These are phyloP conservation scores for Xylaria hypoxylon DNA, from an alignment of 2,329 filamentous ascomycete genomes.

Conservation along the genomic window DNA sequence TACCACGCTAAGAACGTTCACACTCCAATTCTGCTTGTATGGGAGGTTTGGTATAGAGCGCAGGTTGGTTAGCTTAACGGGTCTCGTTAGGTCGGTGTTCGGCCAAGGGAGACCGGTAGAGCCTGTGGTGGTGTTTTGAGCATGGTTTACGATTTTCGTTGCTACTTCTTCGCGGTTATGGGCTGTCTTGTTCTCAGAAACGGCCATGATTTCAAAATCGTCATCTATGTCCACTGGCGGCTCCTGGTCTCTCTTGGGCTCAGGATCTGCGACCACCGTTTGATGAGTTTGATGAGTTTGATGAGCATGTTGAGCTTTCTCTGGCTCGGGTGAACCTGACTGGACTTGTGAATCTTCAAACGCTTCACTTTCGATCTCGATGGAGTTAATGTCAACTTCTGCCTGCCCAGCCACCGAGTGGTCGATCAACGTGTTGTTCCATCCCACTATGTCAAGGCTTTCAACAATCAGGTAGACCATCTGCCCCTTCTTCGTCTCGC, in stretches of 20 bases:
- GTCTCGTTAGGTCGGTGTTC: conserved; percentile 56
- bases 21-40: conserved; percentile 69
- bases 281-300: background rate
- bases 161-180: conserved; percentile 41
- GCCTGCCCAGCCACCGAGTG: conserved; percentile 34
- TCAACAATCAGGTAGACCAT: conserved; percentile 61
- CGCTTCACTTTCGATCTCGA: conserved; percentile 7
- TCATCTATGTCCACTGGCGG: conserved; percentile 49
- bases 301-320: background rate
- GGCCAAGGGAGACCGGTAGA: conserved; percentile 50
- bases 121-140: conserved; percentile 29
- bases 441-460: conserved; percentile 60
- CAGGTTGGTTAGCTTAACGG: conserved; percentile 65
- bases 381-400: conserved; percentile 9
- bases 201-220: conserved; percentile 55
- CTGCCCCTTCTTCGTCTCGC: conserved; percentile 28
- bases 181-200: conserved; percentile 42
- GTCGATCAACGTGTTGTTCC: conserved; percentile 58
- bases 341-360: background rate
- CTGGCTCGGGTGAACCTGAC: background rate
- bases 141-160: conserved; percentile 12
- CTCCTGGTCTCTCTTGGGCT: conserved; percentile 27
- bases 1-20: conserved; percentile 66
- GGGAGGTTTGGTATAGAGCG: conserved; percentile 63
- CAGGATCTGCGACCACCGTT: conserved; percentile 17